Conservation (phyloP, 2,329 filamentous ascomycete genomes). For the Xylaria digitata region DNA sequence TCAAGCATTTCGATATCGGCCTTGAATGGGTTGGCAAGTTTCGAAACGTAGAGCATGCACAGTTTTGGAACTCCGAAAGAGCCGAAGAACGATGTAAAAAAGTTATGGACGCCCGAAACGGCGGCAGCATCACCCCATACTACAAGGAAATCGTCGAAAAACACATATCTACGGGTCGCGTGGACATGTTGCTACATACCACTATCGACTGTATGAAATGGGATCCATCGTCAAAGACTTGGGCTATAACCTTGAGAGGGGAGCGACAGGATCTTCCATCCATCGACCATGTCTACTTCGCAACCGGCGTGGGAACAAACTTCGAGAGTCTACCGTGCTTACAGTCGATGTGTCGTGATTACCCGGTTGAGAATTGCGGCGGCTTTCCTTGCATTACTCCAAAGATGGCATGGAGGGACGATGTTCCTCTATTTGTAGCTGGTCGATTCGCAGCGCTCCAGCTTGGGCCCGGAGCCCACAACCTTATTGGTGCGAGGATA, state of each 20-base stretch:
- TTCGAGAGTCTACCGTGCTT: conserved; percentile 71
- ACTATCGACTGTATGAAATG: conserved; percentile 64
- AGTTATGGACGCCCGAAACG: conserved; percentile 73
- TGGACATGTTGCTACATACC: conserved; percentile 69
- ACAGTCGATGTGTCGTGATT: conserved; percentile 65
- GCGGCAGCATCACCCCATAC: conserved; percentile 79
- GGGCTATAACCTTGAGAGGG: conserved; percentile 52
- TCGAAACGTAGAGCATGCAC: conserved; percentile 79
- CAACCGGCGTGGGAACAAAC: conserved; percentile 76
- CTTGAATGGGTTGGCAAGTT: conserved; percentile 86
- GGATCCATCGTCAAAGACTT: conserved; percentile 58
- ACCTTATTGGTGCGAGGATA: conserved; percentile 77
- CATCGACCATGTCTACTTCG: conserved; percentile 77
- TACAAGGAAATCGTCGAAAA: conserved; percentile 75
- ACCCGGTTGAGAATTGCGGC: conserved; percentile 71
- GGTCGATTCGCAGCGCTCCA: conserved; percentile 75
- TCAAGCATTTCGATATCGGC: conserved; percentile 83
- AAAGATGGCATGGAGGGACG: conserved; percentile 78
- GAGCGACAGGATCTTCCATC: conserved; percentile 64
- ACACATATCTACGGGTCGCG: conserved; percentile 63
- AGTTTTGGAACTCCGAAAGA: conserved; percentile 80
- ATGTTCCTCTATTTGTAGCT: conserved; percentile 78
- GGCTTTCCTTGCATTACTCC: conserved; percentile 80
- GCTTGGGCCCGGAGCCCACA: conserved; percentile 77
- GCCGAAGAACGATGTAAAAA: conserved; percentile 76